phyloP scores from a whole-genome alignment of 257 asterid genomes.

The Solanum raphanifolium region DNA sequence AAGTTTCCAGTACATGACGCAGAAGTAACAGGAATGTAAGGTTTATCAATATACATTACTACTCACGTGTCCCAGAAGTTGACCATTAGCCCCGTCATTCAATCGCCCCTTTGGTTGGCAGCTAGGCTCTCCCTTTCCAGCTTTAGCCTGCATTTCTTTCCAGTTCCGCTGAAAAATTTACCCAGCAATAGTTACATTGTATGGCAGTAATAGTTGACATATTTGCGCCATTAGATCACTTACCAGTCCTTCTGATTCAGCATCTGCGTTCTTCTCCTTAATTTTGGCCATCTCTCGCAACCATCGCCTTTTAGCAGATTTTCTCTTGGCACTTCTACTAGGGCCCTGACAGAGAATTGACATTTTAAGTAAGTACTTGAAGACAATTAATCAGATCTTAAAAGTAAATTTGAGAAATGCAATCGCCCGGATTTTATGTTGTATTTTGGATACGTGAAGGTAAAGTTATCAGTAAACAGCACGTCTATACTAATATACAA shows the following conservation, averaged over 20 bases:
- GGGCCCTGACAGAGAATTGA: slow-evolving; percentile 27
- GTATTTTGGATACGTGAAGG: not conserved
- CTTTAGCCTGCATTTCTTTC: slow-evolving; percentile 53
- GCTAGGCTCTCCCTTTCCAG: slow-evolving; percentile 27
- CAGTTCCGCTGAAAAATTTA: slow-evolving; percentile 52
- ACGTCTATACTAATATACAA: not conserved
- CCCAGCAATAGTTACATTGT: not conserved
- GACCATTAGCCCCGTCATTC: slow-evolving; percentile 6
- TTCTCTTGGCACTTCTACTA: slow-evolving; percentile 83
- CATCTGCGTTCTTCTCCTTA: slow-evolving; percentile 38
- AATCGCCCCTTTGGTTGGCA: slow-evolving; percentile 28
- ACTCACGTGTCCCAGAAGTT: not conserved
- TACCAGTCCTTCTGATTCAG: slow-evolving; percentile 66
- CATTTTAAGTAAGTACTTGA: not conserved
- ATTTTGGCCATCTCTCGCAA: slow-evolving; percentile 73
- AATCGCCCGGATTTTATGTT: not conserved
- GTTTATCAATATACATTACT: not conserved
- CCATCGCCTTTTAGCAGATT: slow-evolving; percentile 51
- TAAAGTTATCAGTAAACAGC: not conserved
- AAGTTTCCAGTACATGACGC: slow-evolving; percentile 4
- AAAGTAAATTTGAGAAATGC: not conserved
- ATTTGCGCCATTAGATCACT: slow-evolving; percentile 10
- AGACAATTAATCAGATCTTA: not conserved
- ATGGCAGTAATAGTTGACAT: not conserved
- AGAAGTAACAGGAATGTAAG: not conserved